Evolutionary conservation across 2,329 filamentous ascomycete genomes (phyloP).

Genomic region (Xylaria sp.): DNA sequence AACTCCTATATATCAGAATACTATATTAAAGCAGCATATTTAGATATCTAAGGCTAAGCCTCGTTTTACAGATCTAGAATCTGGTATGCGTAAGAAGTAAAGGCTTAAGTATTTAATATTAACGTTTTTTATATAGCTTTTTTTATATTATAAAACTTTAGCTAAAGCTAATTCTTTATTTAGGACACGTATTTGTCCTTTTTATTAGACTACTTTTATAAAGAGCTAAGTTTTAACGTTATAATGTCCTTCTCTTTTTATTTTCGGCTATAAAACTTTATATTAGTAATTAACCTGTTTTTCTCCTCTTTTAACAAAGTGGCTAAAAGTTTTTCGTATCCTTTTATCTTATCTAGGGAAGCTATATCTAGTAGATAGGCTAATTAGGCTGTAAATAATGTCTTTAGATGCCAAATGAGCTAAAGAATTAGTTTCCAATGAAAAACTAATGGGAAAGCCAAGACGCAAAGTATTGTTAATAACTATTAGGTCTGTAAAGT

Average conservation of each 20-base stretch:
- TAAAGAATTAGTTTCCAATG: no score
- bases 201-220: background rate
- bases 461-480: background rate
- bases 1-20: background rate
- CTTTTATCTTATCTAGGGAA: no score
- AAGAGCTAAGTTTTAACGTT: background rate
- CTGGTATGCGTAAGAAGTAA: background rate
- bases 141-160: background rate
- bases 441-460: background rate
- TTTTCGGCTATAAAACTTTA: no score
- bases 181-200: background rate
- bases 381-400: no score
- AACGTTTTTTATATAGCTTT: background rate
- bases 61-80: background rate
- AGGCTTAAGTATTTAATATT: background rate
- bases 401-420: no score
- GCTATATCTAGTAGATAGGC: no score
- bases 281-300: no score
- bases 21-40: background rate
- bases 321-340: no score
- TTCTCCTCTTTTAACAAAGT: no score
- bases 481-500: no score
- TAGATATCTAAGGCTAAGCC: background rate
- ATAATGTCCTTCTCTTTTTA: no score
- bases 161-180: background rate